Evolutionary conservation across 2,329 filamentous ascomycete genomes (phyloP), one percentile per base, ranked within the genome.

Genomic region (Fusarium kyushuense): DNA sequence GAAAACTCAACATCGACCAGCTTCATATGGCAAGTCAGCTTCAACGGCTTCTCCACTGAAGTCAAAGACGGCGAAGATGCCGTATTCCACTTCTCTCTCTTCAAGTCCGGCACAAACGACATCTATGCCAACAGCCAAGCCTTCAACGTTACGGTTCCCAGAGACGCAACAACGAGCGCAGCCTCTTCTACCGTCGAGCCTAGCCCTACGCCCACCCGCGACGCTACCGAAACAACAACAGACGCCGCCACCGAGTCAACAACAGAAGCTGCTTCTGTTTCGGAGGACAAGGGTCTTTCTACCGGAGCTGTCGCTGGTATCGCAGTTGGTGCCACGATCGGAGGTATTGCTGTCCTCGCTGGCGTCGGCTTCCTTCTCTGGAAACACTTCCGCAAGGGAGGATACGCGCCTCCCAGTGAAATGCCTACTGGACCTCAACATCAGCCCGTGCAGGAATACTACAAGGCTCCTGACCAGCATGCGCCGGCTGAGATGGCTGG

Each of bases 251-350:
- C 53, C 14, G 56, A 63, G 3, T 38, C 49, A 5, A 57, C 61
- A 8, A 57, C 61, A 13, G 45, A 52, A 7, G n/a, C 42, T 30
- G 29, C 40, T 4, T 38, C 48, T 1, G 2, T 19, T 1, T 48
- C 53, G 14, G 40, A 40, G 4, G 25, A 54, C 6, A 17, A 41
- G 2, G 49, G 63, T 1, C 38, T 76, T 3, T 71, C 72, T 1
- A 69, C 53, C 0, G 74, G 74, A 2, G 74, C 74, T 1, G 63
- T 73, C 4, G 74, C 69, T 6, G 74, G 74, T 9, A 63, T 75
- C 7, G 74, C 70, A 1, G 72, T 74, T 6, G 74, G 69, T 5
- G 63, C 74, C 1, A 69, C 70, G 2, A 16, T 74, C 0, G 72
- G 61, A 5, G 72, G 72, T 2, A 27, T 74, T 2, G 2, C 48